Base-by-base conservation (phyloP, 2,329 filamentous ascomycete genomes). In the Epichloe coenophiala region DNA sequence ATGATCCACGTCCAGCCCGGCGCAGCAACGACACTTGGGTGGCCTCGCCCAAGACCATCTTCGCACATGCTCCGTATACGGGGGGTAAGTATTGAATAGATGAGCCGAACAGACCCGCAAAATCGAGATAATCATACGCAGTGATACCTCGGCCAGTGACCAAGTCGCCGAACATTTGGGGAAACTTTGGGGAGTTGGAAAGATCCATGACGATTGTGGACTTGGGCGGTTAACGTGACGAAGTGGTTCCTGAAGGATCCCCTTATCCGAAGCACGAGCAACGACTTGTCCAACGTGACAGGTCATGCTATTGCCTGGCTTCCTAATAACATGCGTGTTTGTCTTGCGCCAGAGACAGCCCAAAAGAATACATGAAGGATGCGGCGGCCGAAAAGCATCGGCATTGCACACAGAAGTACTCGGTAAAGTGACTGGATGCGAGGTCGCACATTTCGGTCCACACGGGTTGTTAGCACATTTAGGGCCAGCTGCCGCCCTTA, bases 301-400 rank as follows among this genome's bases (percentile, higher is more conserved):
- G 33, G 12, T 49, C 40, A 38, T 23, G 40, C 15, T 21, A 12
- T 19, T 15, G 13, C 3, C 8, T 11, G 3, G 40, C 39, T 21
- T 27, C 19, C 37, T 31, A 11, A 11, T 31, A 31, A 31, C 31
- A 31, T 11, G 31, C 31, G 31, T 31, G 31, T 9, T 31, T 31
- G 31, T 31, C 31, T 31, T 31, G 31, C 31, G 31, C 31, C 31
- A 31, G 9, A 4, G 15, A n/a, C 5, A 31, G 15, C 37, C 4
- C 15, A 31, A 31, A 37, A 19, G 37, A 43, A n/a, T 9, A 17
- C 15, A 35, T 12, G 19, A 42, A 23, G 13, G 40, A 19, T 44
- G 19, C 40, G 15, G 40, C 33, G 21, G 19, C 48, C 48, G 48
- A 49, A 45, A 49, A 45, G 48, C 21, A 45, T 38, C 42, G 48